Base-by-base conservation (phyloP, 1,284 basidiomycete genomes). In the Sporisorium iseilematis-ciliati region DNA sequence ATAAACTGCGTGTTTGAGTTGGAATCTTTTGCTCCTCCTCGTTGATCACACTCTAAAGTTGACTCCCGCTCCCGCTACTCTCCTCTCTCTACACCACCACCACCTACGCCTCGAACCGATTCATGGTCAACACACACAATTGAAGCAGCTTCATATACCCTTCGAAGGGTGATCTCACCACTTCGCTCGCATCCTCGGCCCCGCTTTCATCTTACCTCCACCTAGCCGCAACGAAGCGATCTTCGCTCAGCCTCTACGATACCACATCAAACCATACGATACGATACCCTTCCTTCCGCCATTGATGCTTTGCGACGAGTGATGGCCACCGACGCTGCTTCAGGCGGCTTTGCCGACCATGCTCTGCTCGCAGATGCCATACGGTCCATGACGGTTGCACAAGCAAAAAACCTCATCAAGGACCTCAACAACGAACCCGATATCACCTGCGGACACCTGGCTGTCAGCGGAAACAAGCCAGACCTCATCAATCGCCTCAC, bases 361-460 rank as follows among this genome's bases (percentile, higher is more conserved):
- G 55, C 55, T n/a, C 33, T 70, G 60, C 60, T 75, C 7, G 20
- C 29, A 14, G 73, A 67, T 12, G 53, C 65, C 14, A 74, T 81
- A 46, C 66, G 65, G 5, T 29, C 61, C 2, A 54, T 81, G n/a
- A 81, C 78, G 26, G 68, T 82, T 1, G 71, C 69, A 23, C 63
- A 75, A 35, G 64, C 80, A 42, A 82, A 82, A 52, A 67, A 69
- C 23, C 66, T 77, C 42, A 74, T 82, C 57, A 76, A 72, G 52
- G 74, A 77, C 18, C 48, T 82, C 62, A 79, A 79, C 68, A 75
- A 76, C 53, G 79, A 69, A 40, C 57, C 56, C 6, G 68, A 69
- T 11, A 50, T 62, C 10, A 51, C 65, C 26, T 62, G 76, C 26
- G 60, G 65, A 3, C 72, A 60, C 41, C 42, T 80, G 2, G 55